A percentile compares a stretch with the other conserved stretches of the same genome.
Evolutionary conservation across 176 grass and related monocot species (phyloP).

Genomic region (Saccharum officinarum): DNA sequence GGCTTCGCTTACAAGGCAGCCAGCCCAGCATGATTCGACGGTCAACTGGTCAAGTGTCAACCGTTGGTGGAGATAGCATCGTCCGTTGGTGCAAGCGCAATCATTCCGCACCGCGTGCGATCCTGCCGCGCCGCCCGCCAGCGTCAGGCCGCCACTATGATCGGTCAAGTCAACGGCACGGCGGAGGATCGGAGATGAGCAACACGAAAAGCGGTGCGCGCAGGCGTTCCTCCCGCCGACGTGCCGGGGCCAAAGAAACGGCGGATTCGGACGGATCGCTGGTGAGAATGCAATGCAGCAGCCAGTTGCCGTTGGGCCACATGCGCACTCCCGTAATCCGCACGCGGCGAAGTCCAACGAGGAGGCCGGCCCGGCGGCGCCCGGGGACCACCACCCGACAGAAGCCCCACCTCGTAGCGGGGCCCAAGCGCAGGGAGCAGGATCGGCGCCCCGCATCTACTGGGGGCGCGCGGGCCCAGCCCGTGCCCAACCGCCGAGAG

Average conservation of each 20-base stretch:
- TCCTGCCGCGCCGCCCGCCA: background rate
- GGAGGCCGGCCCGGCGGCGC: background rate
- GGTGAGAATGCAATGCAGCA: background rate
- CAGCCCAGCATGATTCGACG: no score
- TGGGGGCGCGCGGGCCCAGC: background rate
- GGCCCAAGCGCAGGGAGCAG: background rate
- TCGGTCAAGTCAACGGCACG: background rate
- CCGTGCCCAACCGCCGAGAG: background rate
- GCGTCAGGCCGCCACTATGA: background rate
- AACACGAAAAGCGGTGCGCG: background rate
- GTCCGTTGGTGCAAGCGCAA: background rate
- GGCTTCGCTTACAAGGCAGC: background rate
- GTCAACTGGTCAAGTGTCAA: background rate
- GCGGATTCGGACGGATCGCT: background rate
- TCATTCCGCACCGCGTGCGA: background rate
- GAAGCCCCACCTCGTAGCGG: background rate
- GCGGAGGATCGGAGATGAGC: background rate
- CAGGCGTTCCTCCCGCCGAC: background rate
- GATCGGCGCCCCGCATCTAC: background rate
- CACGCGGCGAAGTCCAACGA: slow-evolving; percentile 11
- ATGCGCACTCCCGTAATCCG: background rate
- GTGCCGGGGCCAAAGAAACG: background rate
- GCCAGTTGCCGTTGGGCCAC: background rate
- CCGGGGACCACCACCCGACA: background rate
- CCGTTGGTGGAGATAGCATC: background rate